Base-by-base conservation (phyloP, 1,139 yeast species). In the Scheffersomyces quercinus region DNA sequence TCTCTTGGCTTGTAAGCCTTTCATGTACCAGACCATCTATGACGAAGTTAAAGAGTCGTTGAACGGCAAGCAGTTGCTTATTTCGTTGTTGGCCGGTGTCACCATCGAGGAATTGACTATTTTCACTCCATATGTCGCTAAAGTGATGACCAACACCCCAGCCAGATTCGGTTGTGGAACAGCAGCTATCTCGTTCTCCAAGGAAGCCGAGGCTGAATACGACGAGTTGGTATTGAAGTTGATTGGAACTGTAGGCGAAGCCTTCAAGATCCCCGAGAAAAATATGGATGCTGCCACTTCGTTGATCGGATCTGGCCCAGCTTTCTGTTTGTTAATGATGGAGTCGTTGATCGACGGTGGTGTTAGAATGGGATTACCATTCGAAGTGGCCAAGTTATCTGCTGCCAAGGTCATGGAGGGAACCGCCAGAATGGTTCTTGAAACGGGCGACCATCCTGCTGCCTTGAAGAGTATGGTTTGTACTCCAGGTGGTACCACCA, bases 91-190 rank as follows among this genome's bases (percentile, higher is more conserved):
- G 55, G 99, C 99, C 2, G 99, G 99, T 14, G 87, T 90, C 76
- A 88, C 96, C 20, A 82, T 90, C 50, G 82, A 72, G 15, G 88
- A 85, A 60, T 75, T 91, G 56, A 59, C 68, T 28, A 62, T 67
- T 3, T 79, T 78, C 60, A 72, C 90, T 6, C 62, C 70, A 4
- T 69, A 74, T 41, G 83, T 91, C 38, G 89, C 95, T 39, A 81
- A 96, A 53, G 96, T 95, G n/a, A 91, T 95, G 96, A 93, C 99
- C 46, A 93, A 93, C 67, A 93, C 99, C 0, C 98, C 99, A 4
- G 95, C 97, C 35, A 87, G 85, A 64, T 84, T 74, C 64, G 97
- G 97, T 6, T 81, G 84, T 58, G 99, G 98, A 41, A 89, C 95
- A 77, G 97, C 98, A 7, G 91, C 89, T 20, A 83, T 93, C 20